phyloP scores from a whole-genome alignment of 2,329 filamentous ascomycete genomes.

The Gremmenia infestans region DNA sequence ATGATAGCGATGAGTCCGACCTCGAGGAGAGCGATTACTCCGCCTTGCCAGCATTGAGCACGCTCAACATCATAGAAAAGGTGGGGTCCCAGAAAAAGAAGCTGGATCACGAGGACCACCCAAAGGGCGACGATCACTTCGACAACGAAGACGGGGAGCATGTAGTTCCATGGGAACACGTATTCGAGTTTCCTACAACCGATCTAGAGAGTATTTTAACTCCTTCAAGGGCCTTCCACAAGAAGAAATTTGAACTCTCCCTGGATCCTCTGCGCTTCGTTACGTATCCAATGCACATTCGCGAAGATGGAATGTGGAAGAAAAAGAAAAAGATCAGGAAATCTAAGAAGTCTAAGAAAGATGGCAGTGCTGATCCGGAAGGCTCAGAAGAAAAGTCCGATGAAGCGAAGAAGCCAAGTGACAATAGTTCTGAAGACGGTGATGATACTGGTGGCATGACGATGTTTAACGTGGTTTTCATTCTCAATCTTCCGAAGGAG shows the following conservation, averaged over 20 bases:
- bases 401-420: slow-evolving; percentile 26
- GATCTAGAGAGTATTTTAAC: slow-evolving; percentile 77
- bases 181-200: slow-evolving; percentile 69
- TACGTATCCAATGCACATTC: slow-evolving; percentile 78
- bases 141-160: slow-evolving; percentile 52
- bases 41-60: slow-evolving; percentile 30
- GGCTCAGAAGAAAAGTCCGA: slow-evolving; percentile 5
- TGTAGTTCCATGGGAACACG: slow-evolving; percentile 63
- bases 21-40: slow-evolving; percentile 45
- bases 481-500: slow-evolving; percentile 72
- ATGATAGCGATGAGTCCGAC: slow-evolving; percentile 35
- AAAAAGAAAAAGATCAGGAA: slow-evolving; percentile 53
- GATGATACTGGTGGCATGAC: slow-evolving; percentile 54
- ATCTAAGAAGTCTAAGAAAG: slow-evolving; percentile 32
- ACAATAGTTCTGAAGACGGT: slow-evolving; percentile 23
- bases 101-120: slow-evolving; percentile 20
- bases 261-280: slow-evolving; percentile 76
- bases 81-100: slow-evolving; percentile 10
- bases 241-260: slow-evolving; percentile 74
- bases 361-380: slow-evolving; percentile 7
- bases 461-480: slow-evolving; percentile 98
- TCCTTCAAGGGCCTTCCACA: slow-evolving; percentile 71
- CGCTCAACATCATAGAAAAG: slow-evolving; percentile 18
- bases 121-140: slow-evolving; percentile 37
- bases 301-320: slow-evolving; percentile 71